phyloP scores from a whole-genome alignment of 495 filamentous ascomycete species.

The Pseudevernia furfuracea region DNA sequence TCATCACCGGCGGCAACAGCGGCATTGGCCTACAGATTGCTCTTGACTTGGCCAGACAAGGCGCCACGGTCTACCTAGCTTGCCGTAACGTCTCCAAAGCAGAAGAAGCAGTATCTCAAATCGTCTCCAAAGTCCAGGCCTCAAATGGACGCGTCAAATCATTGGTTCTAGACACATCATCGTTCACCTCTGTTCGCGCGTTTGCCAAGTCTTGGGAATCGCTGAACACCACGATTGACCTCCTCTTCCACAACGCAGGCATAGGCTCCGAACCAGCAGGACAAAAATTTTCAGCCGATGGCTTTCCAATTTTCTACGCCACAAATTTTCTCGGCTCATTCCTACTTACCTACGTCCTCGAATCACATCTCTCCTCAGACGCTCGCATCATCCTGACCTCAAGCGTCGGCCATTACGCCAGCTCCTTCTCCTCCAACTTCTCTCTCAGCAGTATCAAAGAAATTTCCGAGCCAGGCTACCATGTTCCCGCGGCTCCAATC shows the following conservation, averaged over 20 bases:
- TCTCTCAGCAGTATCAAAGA: background rate
- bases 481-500: background rate
- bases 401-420: constrained; percentile 6
- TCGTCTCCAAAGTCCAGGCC: background rate
- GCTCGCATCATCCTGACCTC: constrained; percentile 13
- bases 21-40: constrained; percentile 26
- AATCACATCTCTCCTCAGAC: background rate
- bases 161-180: constrained; percentile 7
- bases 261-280: background rate
- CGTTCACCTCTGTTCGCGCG: constrained; percentile 1
- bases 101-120: constrained; percentile 2
- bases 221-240: constrained; percentile 3
- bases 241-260: constrained; percentile 18
- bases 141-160: background rate
- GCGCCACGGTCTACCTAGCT: constrained; percentile 25
- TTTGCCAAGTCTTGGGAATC: background rate
- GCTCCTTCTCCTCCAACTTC: constrained; percentile 8
- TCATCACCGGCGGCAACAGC: constrained; percentile 26
- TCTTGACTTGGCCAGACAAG: constrained; percentile 20
- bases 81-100: constrained; percentile 23
- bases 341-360: constrained; percentile 13
- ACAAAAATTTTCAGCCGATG: background rate
- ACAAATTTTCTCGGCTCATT: constrained; percentile 19
- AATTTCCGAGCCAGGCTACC: constrained; percentile 3
- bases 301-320: constrained; percentile 9